Evolutionary conservation across 2,329 filamentous ascomycete genomes (phyloP), one percentile per base, ranked within the genome.

Genomic region (Fusarium newnesense): DNA sequence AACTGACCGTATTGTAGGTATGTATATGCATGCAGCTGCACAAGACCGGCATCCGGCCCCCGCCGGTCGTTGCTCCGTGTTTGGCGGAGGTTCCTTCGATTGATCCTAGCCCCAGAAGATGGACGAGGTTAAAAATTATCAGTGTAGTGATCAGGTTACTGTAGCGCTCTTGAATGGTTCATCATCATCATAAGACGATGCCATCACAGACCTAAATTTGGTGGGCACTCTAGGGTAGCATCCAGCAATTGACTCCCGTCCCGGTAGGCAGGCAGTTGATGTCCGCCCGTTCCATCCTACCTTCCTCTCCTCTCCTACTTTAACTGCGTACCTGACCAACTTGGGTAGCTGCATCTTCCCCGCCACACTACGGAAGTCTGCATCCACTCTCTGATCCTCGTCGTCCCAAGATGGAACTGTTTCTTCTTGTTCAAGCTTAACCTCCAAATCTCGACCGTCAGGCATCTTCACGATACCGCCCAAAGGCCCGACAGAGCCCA

Each of bases 41-140:
- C 72, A 77, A 70, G 70, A 42, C 74, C 60, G 74, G 72, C 75
- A 65, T 77, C 73, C 75, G 70, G 72, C 73, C 72, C 67, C 72
- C 68, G 66, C 72, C 66, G 70, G 75, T 69, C 66, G 46, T 67
- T 60, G 43, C 64, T 74, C 59, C 69, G 46, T 44, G 56, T 66
- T 61, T 64, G 47, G 60, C 62, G 65, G 67, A 53, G 28, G 50
- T 62, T 50, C 34, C 46, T 67, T 69, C 67, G 44, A 67, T 69
- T 58, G 34, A 62, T 52, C 59, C 58, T 59, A 39, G 42, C 21
- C 56, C 32, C 19, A 50, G 34, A 37, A 30, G 56, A 50, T 30
- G 30, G 32, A 28, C 15, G 21, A 28, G 32, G 54, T 36, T 18
- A 28, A 26, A 50, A 40, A 49, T 24, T 11, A 37, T 36, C 30